Base-by-base conservation (phyloP, 495 filamentous ascomycete genomes). In the Podospora anserina region DNA sequence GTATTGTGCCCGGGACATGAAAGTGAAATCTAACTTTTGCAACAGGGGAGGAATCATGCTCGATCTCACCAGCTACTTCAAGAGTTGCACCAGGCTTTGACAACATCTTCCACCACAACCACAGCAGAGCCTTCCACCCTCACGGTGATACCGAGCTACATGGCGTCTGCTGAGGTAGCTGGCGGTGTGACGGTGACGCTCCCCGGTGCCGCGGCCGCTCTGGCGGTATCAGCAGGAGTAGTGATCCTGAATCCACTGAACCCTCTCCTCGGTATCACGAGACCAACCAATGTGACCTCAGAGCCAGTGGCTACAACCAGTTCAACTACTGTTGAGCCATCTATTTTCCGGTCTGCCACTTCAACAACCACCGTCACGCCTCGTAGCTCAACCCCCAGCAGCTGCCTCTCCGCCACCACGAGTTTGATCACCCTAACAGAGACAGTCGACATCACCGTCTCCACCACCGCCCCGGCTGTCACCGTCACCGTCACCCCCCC, bases 371-470 rank as follows among this genome's bases (percentile, higher is more conserved):
- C 39, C 9, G 11, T 32, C 30, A 49, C 39, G 15, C 1, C 39
- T 2, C 7, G 39, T 16, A 49, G 39, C 39, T 49, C 39, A 6
- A 16, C 39, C 39, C 2, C 39, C 5, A 49, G 39, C 1, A 69
- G 61, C 27, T 68, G 64, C 61, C 34, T 53, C 13, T 67, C 68
- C 16, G 9, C 39, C 39, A 3, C 15, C 0, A 49, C 39, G 5
- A 66, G 55, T 19, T 56, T 67, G 28, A 71, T 65, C 16, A 76
- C 70, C 20, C 30, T 76, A 1, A 76, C 72, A 13, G 60, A 69
- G 39, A 74, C 65, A 23, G 18, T 68, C 28, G 69, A 72, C 30
- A 64, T 70, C 59, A 73, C 73, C 27, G 66, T 68, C 13, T 70
- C 66, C 26, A 66, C 68, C 44, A 70, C 66, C 0, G 49, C 59